A percentile compares a stretch with the other conserved stretches of the same genome.
Evolutionary conservation across 768 basidiomycete species (phyloP).

Genomic region (Floccularia luteovirens): DNA sequence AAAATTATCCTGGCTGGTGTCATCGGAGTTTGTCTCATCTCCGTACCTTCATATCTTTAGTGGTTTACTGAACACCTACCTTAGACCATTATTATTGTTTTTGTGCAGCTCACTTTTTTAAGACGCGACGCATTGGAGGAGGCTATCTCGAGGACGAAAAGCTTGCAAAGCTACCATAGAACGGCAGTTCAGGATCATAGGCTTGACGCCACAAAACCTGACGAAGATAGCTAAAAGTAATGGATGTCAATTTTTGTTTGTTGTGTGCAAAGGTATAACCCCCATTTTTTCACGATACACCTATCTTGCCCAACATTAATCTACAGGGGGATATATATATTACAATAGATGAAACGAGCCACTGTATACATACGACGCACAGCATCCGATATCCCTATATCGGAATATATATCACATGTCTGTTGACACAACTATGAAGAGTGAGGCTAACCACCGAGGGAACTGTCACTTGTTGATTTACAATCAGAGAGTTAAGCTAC

Average conservation of each 20-base stretch:
- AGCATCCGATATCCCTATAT: not conserved
- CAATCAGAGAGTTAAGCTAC: no score
- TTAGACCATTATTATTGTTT: slow-evolving; percentile 16
- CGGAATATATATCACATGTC: not conserved
- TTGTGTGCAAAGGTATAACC: not conserved
- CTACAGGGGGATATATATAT: no score
- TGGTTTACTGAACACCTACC: not conserved
- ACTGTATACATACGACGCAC: no score
- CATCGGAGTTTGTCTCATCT: slow-evolving; percentile 32
- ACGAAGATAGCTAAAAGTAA: no score
- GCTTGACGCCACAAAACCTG: no score
- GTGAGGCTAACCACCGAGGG: not conserved
- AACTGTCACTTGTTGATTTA: not conserved
- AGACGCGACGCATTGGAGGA: slow-evolving; percentile 17
- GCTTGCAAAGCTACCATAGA: no score
- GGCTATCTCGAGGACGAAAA: slow-evolving; percentile 1
- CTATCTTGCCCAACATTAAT: no score
- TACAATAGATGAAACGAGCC: no score
- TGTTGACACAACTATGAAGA: not conserved
- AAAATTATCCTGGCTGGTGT: slow-evolving; percentile 48
- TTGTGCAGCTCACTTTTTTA: slow-evolving; percentile 14
- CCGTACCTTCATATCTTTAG: not conserved
- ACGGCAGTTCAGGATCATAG: no score
- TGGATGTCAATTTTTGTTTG: no score
- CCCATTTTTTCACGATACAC: no score